Percentiles rank a stretch among this genome's conserved stretches.
phyloP scores from a whole-genome alignment of 192 early-diverging fungal species.

The Entophlyctis luteolus region DNA sequence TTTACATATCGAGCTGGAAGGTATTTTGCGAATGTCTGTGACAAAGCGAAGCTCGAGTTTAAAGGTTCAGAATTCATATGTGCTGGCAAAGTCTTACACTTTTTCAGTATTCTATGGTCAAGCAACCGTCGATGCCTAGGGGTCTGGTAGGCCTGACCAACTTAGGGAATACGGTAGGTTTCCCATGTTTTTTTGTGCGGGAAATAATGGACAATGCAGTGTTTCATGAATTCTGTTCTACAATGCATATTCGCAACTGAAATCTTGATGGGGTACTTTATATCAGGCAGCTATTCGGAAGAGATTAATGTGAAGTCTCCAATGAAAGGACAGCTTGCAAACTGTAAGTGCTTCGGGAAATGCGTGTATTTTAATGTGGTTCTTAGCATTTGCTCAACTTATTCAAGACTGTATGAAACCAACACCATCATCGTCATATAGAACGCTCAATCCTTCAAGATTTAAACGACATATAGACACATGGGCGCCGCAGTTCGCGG shows the following conservation, averaged over 20 bases:
- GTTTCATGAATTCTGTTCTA: conserved; percentile 57
- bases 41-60: neutral
- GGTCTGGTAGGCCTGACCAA: conserved; percentile 43
- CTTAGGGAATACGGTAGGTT: conserved; percentile 50
- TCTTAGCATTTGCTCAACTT: conserved; percentile 31
- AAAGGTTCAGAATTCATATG: conserved; percentile 17
- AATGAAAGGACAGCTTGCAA: conserved; percentile 40
- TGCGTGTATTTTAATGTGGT: neutral
- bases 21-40: conserved; percentile 13
- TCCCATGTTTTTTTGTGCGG: neutral
- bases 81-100: neutral
- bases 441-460: conserved; percentile 62
- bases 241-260: conserved; percentile 50
- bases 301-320: conserved; percentile 34
- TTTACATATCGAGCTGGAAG: conserved; percentile 25
- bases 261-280: conserved; percentile 33
- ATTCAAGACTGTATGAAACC: conserved; percentile 6
- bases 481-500: conserved; percentile 76
- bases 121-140: conserved; percentile 17
- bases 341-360: conserved; percentile 15
- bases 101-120: conserved; percentile 14
- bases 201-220: conserved; percentile 24
- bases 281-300: conserved; percentile 19
- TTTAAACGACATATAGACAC: conserved; percentile 71
- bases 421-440: neutral